phyloP scores from a whole-genome alignment of 106 monocot species.

The Iris macrosiphon region DNA sequence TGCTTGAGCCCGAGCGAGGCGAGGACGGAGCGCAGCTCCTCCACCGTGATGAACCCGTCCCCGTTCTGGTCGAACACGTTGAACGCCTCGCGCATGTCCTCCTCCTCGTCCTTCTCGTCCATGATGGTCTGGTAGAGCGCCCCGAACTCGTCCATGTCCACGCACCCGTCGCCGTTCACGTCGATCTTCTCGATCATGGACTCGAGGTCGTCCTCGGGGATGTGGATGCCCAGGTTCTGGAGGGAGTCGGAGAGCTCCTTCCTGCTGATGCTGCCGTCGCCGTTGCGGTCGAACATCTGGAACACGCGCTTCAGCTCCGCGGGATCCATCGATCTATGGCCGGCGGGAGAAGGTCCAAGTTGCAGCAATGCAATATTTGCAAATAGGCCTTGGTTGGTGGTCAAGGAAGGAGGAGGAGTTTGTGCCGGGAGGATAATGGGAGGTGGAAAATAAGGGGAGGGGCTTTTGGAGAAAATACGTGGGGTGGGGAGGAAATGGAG shows the following conservation, averaged over 20 bases:
- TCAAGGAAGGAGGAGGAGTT: too few relatives aligned
- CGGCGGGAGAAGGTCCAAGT: not conserved
- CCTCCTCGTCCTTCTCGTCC: conserved; percentile 23
- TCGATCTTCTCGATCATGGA: conserved; percentile 12
- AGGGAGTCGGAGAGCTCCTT: conserved; percentile 16
- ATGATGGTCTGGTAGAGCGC: conserved; percentile 16
- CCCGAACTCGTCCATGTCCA: conserved; percentile 14
- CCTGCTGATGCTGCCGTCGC: conserved; percentile 20
- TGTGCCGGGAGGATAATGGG: too few relatives aligned
- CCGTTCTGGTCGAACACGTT: conserved; percentile 52
- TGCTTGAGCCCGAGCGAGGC: conserved; percentile 34
- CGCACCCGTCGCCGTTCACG: conserved; percentile 13
- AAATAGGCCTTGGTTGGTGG: too few relatives aligned
- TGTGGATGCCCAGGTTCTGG: conserved; percentile 16
- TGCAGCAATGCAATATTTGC: too few relatives aligned
- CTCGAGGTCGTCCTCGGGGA: conserved; percentile 8
- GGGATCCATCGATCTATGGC: conserved; percentile 7
- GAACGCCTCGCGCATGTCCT: conserved; percentile 47
- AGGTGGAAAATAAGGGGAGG: too few relatives aligned
- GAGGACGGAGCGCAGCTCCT: conserved; percentile 41
- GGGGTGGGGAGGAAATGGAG: too few relatives aligned
- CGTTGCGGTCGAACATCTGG: conserved; percentile 32
- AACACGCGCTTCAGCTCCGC: conserved; percentile 22
- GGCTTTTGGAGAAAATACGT: too few relatives aligned
- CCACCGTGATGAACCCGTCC: conserved; percentile 44